phyloP scores from a whole-genome alignment of 179 eudicot species.

The Silene vulgaris region DNA sequence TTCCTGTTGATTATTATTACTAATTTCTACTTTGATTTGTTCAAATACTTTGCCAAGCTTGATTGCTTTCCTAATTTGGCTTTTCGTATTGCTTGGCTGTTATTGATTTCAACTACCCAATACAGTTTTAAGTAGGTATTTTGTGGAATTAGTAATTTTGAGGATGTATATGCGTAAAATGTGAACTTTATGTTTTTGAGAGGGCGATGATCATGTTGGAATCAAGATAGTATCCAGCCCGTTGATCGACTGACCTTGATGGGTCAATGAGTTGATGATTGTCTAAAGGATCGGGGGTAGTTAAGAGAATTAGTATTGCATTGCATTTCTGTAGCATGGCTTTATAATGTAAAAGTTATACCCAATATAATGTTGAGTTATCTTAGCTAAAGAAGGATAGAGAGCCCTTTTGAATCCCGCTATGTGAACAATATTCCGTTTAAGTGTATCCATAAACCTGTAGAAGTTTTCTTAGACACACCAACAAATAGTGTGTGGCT shows the following conservation, averaged over 20 bases:
- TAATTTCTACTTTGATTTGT: background rate
- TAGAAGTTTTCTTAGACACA: background rate
- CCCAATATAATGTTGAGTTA: too few species aligned
- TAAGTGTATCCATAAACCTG: background rate
- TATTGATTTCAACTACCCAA: background rate
- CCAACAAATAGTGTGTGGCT: too few species aligned
- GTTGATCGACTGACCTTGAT: background rate
- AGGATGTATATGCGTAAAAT: background rate
- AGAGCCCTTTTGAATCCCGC: background rate
- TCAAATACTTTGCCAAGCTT: background rate
- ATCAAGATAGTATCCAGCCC: background rate
- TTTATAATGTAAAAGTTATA: background rate
- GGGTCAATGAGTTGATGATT: conserved; percentile 3
- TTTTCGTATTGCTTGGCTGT: background rate
- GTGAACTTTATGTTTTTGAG: background rate
- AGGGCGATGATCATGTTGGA: background rate
- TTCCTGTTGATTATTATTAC: background rate
- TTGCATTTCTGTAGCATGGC: background rate
- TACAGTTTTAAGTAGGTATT: background rate
- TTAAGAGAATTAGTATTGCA: background rate
- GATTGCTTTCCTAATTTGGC: background rate
- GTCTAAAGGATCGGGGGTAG: background rate
- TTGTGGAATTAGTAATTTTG: background rate
- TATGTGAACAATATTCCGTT: background rate
- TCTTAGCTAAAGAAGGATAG: background rate